Evolutionary conservation across 2,329 filamentous ascomycete genomes (phyloP).

Genomic region (Fusarium buharicum): DNA sequence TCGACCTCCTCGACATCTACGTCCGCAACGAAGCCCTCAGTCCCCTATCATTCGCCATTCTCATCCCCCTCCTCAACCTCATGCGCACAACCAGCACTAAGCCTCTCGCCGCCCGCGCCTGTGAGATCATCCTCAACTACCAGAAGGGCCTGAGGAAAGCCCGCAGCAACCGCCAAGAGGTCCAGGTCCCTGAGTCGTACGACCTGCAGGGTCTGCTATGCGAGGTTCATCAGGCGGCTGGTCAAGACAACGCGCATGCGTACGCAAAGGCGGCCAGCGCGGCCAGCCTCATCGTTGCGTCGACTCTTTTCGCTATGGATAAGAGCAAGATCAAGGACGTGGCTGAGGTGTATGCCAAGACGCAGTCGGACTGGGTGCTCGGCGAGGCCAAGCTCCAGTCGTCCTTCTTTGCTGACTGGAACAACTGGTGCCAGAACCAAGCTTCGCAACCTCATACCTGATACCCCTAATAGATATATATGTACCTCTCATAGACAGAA

Average conservation of each 20-base stretch:
- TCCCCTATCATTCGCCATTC: conserved; percentile 72
- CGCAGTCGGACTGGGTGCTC: conserved; percentile 67
- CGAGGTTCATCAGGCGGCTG: conserved; percentile 75
- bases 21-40: conserved; percentile 80
- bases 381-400: conserved; percentile 69
- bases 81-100: conserved; percentile 81
- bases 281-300: conserved; percentile 74
- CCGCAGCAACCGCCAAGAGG: conserved; percentile 54
- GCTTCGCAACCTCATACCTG: conserved; percentile 49
- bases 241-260: conserved; percentile 71
- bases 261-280: conserved; percentile 81
- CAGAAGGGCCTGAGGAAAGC: conserved; percentile 73
- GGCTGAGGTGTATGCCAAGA: conserved; percentile 71
- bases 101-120: conserved; percentile 77
- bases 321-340: conserved; percentile 64
- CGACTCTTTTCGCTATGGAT: conserved; percentile 66
- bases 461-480: conserved; percentile 20
- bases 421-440: conserved; percentile 74
- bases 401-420: conserved; percentile 76
- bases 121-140: conserved; percentile 76
- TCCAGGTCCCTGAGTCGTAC: conserved; percentile 54
- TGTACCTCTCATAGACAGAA: conserved; percentile 17
- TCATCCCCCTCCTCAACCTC: conserved; percentile 80
- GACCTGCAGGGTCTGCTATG: conserved; percentile 68
- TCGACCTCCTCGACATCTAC: conserved; percentile 88